A percentile compares a stretch with the other conserved stretches of the same genome.
Evolutionary conservation across 2,329 filamentous ascomycete genomes (phyloP).

Genomic region (Pestalotiopsis fici): DNA sequence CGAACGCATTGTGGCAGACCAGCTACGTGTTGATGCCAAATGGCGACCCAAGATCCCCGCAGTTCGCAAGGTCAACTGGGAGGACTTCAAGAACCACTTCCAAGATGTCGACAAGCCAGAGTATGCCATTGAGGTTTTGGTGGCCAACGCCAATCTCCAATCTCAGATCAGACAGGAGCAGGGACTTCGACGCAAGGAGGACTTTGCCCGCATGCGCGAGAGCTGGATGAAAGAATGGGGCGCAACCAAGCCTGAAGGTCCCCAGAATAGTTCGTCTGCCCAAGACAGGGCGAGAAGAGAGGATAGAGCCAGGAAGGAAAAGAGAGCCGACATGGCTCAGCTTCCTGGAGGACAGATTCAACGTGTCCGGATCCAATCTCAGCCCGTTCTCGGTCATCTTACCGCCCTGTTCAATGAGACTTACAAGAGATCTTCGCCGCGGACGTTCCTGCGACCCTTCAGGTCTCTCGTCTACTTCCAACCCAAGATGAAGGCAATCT

Average conservation of each 20-base stretch:
- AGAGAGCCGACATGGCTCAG: conserved; percentile 19
- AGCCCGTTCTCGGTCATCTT: conserved; percentile 38
- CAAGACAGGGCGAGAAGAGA: conserved; percentile 21
- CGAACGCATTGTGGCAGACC: conserved; percentile 35
- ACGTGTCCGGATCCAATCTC: conserved; percentile 42
- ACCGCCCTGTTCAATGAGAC: conserved; percentile 29
- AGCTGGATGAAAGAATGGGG: conserved; percentile 24
- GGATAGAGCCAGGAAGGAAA: not conserved
- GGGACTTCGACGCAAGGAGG: conserved; percentile 32
- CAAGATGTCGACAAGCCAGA: conserved; percentile 31
- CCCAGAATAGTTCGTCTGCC: conserved; percentile 12
- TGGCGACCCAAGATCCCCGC: conserved; percentile 42
- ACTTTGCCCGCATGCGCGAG: conserved; percentile 33
- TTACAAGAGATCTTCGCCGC: conserved; percentile 33
- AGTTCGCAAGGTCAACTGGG: conserved; percentile 41
- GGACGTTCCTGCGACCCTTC: conserved; percentile 43
- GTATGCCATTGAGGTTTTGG: conserved; percentile 41
- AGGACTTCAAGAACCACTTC: conserved; percentile 45
- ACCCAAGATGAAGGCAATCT: conserved; percentile 39
- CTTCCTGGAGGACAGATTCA: conserved; percentile 23
- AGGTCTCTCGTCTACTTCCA: conserved; percentile 41
- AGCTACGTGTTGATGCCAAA: conserved; percentile 34
- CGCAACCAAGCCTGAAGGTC: conserved; percentile 8
- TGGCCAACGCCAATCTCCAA: conserved; percentile 18
- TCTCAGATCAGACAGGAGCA: not conserved